Conservation (phyloP, 169 alveolate species). For the Plasmodium berghei region DNA sequence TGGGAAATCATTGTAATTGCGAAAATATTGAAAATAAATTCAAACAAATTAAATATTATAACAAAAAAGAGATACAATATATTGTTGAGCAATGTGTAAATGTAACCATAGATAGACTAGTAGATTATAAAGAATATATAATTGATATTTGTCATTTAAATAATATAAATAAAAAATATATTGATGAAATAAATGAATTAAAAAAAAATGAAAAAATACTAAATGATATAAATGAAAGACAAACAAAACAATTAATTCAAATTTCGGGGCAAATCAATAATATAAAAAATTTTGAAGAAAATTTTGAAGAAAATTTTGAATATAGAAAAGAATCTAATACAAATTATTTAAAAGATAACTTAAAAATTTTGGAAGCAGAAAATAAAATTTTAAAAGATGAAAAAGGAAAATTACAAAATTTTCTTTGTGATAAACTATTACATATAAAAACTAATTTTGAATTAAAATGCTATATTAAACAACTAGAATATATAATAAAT, state of each 20-base stretch:
- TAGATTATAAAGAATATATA: neutral
- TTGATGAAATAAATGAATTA: constrained; percentile 9
- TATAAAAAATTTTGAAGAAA: constrained; percentile 24
- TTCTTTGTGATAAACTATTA: constrained; percentile 9
- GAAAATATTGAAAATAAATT: neutral
- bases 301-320: neutral
- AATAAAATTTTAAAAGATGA: constrained; percentile 21
- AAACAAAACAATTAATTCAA: constrained; percentile 37
- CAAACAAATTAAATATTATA: neutral
- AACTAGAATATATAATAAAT: neutral
- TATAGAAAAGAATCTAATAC: neutral
- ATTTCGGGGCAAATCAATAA: constrained; percentile 8
- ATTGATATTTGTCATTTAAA: neutral
- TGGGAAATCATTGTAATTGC: neutral
- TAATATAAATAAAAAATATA: neutral
- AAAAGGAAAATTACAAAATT: neutral
- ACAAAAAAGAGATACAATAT: neutral
- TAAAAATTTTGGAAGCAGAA: constrained; percentile 24
- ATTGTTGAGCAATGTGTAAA: neutral
- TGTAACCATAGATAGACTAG: no score
- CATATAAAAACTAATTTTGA: constrained; percentile 30
- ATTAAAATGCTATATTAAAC: constrained; percentile 25
- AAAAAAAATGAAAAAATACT: constrained; percentile 30
- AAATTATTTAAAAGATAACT: neutral
- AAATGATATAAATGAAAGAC: constrained; percentile 54